Base-by-base conservation (phyloP, 2,329 filamentous ascomycete genomes). In the Neonectria faginata region DNA sequence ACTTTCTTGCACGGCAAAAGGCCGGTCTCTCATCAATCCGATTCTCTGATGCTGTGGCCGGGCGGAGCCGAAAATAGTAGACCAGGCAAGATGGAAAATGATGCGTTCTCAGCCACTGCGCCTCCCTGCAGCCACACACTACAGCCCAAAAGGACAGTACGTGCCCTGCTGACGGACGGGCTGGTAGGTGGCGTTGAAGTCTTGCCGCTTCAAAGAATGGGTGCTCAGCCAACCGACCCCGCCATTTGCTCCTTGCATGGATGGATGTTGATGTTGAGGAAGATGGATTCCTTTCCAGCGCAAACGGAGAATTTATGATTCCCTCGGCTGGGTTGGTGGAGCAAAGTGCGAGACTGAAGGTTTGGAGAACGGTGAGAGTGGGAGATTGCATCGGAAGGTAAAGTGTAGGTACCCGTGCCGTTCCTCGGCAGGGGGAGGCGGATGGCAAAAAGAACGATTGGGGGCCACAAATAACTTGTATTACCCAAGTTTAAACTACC, bases 61-160 rank as follows among this genome's bases (percentile, higher is more conserved):
- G 44, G 58, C 58, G 41, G 51, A 36, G 58, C 58, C 50, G 50
- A 60, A 56, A 64, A 57, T 64, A 64, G 61, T 53, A 33, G 31
- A 33, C 31, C 31, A 12, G 31, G 4, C 31, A 33, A 33, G 31
- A 39, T 39, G 36, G 39, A 42, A 9, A 18, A 42, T 42, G n/a
- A 42, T 42, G 39, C n/a, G 22, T 31, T 18, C 42, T 51, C 50
- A 25, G 48, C 52, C 61, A 60, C 53, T 60, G 44, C 50, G 50
- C 52, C 50, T 39, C 51, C 14, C 39, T 64, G 51, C 44, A 51
- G 52, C 42, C 29, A 47, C 56, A 39, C 27, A 25, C 25, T 25
- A 25, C 25, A 25, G 25, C 25, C 25, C 25, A 25, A 25, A 5
- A 25, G 25, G 25, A 25, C 25, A 25, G 5, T 29, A 27, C 29